Evolutionary conservation across 2,329 filamentous ascomycete genomes (phyloP).

Genomic region (Aspergillus ustus): DNA sequence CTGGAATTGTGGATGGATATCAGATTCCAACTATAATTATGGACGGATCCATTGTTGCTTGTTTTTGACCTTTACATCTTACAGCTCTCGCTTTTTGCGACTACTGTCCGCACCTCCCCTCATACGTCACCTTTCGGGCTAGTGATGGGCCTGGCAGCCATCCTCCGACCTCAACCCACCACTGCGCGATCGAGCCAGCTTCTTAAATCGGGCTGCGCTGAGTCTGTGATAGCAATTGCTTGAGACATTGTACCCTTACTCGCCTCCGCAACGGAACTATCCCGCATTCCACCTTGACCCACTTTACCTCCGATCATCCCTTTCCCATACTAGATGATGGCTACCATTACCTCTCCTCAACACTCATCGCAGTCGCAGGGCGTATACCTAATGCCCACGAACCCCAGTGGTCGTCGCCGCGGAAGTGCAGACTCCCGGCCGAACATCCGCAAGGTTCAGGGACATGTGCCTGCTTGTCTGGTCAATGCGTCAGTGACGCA

Average conservation of each 20-base stretch:
- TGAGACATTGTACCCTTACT: conserved; percentile 16
- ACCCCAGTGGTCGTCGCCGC: conserved; percentile 69
- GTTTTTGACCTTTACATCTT: not conserved
- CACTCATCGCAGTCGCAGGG: conserved; percentile 57
- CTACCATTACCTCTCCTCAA: conserved; percentile 45
- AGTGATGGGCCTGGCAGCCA: conserved; percentile 37
- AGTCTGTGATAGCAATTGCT: not conserved
- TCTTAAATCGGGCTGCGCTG: not conserved
- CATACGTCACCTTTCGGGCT: not conserved
- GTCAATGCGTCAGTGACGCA: conserved; percentile 99
- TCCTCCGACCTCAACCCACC: conserved; percentile 22
- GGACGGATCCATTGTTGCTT: not conserved
- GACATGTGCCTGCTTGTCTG: conserved; percentile 85
- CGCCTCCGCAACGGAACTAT: conserved; percentile 21
- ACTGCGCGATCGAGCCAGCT: conserved; percentile 20
- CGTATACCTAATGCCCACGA: conserved; percentile 90
- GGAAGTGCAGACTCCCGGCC: conserved; percentile 77
- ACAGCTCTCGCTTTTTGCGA: not conserved
- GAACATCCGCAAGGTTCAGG: conserved; percentile 76
- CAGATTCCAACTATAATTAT: not conserved
- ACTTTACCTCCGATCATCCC: conserved; percentile 39
- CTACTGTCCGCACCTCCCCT: not conserved
- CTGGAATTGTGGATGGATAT: not conserved
- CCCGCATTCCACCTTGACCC: conserved; percentile 39
- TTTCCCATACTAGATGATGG: conserved; percentile 30